A percentile compares a stretch with the other conserved stretches of the same genome.
Conservation (phyloP, 257 asterid species). For the Anisodus tanguticus region DNA sequence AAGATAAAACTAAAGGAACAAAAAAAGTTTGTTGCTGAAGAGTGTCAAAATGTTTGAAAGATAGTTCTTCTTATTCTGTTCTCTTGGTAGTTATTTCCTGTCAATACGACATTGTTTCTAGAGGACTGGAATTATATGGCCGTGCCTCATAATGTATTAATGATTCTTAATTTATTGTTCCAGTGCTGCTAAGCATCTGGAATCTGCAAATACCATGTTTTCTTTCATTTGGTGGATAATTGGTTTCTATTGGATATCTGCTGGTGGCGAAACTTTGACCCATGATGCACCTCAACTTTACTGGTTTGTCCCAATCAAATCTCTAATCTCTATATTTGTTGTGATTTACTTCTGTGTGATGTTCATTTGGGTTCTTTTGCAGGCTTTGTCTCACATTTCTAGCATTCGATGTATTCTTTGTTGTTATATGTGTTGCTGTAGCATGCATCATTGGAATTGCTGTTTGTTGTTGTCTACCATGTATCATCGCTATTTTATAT, state of each 20-base stretch:
- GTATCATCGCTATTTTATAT: conserved; percentile 90
- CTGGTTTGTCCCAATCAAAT: conserved; percentile 58
- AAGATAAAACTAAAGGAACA: background rate
- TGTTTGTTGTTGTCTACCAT: conserved; percentile 98
- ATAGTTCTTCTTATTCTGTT: conserved; percentile 2
- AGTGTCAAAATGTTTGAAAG: background rate
- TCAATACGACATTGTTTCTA: background rate
- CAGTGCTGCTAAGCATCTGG: conserved; percentile 81
- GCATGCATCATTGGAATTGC: conserved; percentile 95
- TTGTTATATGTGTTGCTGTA: conserved; percentile 93
- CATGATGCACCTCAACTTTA: conserved; percentile 85
- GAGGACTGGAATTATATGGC: conserved; percentile 15
- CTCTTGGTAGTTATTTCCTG: conserved; percentile 7
- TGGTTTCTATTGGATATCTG: conserved; percentile 96
- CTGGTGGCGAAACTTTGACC: conserved; percentile 69
- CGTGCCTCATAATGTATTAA: conserved; percentile 24
- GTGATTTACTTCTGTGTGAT: background rate
- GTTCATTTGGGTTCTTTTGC: conserved; percentile 41
- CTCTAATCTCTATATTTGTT: conserved; percentile 23
- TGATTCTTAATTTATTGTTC: conserved; percentile 33
- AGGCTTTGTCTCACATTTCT: conserved; percentile 96
- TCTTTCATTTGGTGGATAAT: conserved; percentile 99
- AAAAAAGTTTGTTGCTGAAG: background rate
- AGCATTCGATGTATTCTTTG: conserved; percentile 98
- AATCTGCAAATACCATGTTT: conserved; percentile 95